Base-by-base conservation (phyloP, 495 filamentous ascomycete species). In the Xanthoparmelia taractica region DNA sequence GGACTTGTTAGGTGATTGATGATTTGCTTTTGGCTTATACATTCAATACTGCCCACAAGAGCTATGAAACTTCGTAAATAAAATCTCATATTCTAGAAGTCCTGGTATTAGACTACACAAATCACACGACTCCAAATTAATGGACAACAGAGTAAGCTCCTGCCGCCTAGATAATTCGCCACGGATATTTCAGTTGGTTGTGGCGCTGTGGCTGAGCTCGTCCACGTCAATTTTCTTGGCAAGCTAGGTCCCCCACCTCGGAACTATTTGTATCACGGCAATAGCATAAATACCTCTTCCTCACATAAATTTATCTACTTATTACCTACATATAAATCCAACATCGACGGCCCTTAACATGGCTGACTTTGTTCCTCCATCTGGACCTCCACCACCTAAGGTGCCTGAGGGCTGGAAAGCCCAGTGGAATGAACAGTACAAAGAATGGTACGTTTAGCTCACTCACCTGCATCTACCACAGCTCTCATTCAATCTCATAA, bases 351-450 rank as follows among this genome's bases (percentile, higher is more conserved):
- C 17, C 2, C 23, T 4, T 1, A 72, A 60, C 34, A 87, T 87
- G 79, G 77, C 78, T 48, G 82, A 85, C 67, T 91, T 87, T 69
- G 74, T 77, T 41, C 82, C 90, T 63, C 90, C 90, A 25, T 69
- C 83, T 1, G 90, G 90, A 8, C 93, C 93, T 58, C 91, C 92
- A 41, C 92, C 94, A 12, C 92, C 91, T 29, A 63, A 31, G 25
- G 87, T 96, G 2, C 94, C 93, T 0, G 87, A 89, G 69, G 93
- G 93, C 62, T 97, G 91, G 91, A 86, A 88, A 69, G 86, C 85
- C 12, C 83, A 89, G 52, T 96, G 82, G 74, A 87, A 90, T 67
- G 81, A 85, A 0, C 82, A 85, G 63, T 91, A 91, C 74, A 81
- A 84, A 37, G 84, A 91, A 87, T 91, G 87, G 89, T 92, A 72